Conservation (phyloP, 192 early-diverging fungal genomes). For the Podochytrium sp. region DNA sequence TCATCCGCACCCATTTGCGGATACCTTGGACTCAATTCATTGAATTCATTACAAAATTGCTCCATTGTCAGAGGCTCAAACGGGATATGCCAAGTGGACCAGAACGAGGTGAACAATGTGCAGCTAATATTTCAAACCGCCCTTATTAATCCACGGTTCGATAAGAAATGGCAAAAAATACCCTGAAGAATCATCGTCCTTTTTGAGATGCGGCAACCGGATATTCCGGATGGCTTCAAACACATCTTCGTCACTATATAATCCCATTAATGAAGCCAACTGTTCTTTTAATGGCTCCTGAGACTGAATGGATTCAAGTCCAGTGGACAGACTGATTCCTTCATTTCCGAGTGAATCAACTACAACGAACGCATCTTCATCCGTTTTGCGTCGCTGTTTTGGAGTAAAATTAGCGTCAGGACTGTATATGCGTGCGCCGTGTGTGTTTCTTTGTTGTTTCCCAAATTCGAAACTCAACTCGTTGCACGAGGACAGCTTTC, state of each 20-base stretch:
- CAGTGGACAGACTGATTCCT: background rate
- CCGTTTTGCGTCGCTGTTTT: slow-evolving; percentile 30
- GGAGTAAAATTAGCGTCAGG: too few relatives aligned
- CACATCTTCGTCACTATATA: slow-evolving; percentile 49
- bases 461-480: slow-evolving; percentile 14
- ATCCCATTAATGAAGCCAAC: slow-evolving; percentile 25
- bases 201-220: too few relatives aligned
- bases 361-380: slow-evolving; percentile 28
- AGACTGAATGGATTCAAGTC: background rate
- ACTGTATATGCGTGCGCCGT: too few relatives aligned
- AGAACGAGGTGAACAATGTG: slow-evolving; percentile 20
- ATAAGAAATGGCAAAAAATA: too few relatives aligned
- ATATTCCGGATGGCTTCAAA: slow-evolving; percentile 32
- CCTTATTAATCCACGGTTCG: too few relatives aligned
- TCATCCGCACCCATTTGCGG: slow-evolving; percentile 35
- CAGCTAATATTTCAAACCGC: too few relatives aligned
- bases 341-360: background rate
- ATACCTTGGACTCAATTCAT: slow-evolving; percentile 29
- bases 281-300: slow-evolving; percentile 2
- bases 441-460: background rate
- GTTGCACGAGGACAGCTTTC: slow-evolving; percentile 23
- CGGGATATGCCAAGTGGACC: slow-evolving; percentile 23
- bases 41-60: slow-evolving; percentile 34
- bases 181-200: too few relatives aligned
- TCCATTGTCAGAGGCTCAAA: slow-evolving; percentile 23